Percentiles rank a stretch among this genome's conserved stretches.
Evolutionary conservation across 2,329 filamentous ascomycete species (phyloP).

Genomic region (Pyrenophora tritici-repentis): DNA sequence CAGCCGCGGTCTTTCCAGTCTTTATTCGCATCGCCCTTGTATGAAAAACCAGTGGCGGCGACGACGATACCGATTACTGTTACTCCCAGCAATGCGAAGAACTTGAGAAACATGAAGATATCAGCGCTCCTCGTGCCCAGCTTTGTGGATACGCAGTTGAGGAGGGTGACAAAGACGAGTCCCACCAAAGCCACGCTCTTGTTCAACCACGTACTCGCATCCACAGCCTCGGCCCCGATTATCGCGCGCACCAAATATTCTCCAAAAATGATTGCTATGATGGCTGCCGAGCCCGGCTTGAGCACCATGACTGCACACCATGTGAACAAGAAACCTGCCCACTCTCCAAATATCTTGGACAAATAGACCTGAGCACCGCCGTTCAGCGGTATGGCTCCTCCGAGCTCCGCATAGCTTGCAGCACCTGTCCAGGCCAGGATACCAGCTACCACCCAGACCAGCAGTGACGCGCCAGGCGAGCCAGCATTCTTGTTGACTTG

Average conservation of each 20-base stretch:
- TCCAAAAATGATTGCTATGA: conserved; percentile 96
- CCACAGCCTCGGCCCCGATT: conserved; percentile 83
- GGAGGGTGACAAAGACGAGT: conserved; percentile 73
- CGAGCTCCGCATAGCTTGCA: conserved; percentile 92
- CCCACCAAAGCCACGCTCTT: conserved; percentile 83
- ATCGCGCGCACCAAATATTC: conserved; percentile 92
- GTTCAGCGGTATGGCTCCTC: conserved; percentile 93
- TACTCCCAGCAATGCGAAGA: conserved; percentile 83
- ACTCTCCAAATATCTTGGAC: conserved; percentile 93
- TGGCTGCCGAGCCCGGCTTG: conserved; percentile 90
- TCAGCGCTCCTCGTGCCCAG: conserved; percentile 87
- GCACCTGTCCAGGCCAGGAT: conserved; percentile 94
- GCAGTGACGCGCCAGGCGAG: conserved; percentile 83
- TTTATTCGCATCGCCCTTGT: conserved; percentile 72
- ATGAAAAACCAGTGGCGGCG: conserved; percentile 80
- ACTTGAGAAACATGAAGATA: conserved; percentile 96
- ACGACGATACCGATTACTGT: conserved; percentile 89
- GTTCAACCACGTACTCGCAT: conserved; percentile 83
- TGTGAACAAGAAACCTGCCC: conserved; percentile 91
- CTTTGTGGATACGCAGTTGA: conserved; percentile 91
- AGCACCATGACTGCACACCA: conserved; percentile 95
- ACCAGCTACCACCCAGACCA: conserved; percentile 94
- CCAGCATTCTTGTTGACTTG: conserved; percentile 92
- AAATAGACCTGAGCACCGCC: conserved; percentile 93
- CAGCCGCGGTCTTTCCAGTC: conserved; percentile 88